A percentile compares a stretch with the other conserved stretches of the same genome.
phyloP scores from a whole-genome alignment of 768 basidiomycete genomes.

The Stropharia rugosoannulata region DNA sequence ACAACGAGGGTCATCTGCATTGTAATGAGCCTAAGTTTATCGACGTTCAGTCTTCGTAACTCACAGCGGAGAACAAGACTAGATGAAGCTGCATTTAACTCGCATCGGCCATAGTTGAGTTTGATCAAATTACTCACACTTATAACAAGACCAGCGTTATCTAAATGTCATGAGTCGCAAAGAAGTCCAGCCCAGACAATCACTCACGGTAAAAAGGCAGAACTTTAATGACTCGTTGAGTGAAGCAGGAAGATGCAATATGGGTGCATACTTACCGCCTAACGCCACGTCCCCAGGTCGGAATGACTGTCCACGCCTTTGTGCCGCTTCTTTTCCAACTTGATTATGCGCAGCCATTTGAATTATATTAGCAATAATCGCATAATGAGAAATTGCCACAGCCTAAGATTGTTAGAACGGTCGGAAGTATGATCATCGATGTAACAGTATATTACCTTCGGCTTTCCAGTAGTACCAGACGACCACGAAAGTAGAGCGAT shows the following conservation, averaged over 20 bases:
- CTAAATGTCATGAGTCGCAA: slow-evolving; percentile 11
- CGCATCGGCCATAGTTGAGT: slow-evolving; percentile 12
- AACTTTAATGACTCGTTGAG: slow-evolving; percentile 22
- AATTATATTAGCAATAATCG: slow-evolving; percentile 54
- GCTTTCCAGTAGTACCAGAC: slow-evolving; percentile 67
- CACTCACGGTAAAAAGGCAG: slow-evolving; percentile 45
- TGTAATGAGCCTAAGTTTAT: neutral
- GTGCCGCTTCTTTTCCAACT: slow-evolving; percentile 19
- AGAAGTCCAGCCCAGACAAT: neutral
- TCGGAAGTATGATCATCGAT: neutral
- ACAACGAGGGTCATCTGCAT: slow-evolving; percentile 55
- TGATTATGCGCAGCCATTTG: slow-evolving; percentile 46
- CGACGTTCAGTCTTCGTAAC: slow-evolving; percentile 25
- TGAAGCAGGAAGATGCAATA: neutral
- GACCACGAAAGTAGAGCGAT: slow-evolving; percentile 65
- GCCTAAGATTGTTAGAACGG: slow-evolving; percentile 29
- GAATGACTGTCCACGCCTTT: slow-evolving; percentile 31
- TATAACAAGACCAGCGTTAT: slow-evolving; percentile 50
- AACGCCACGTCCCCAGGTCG: slow-evolving; percentile 50
- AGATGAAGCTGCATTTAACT: slow-evolving; percentile 46
- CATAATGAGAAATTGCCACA: slow-evolving; percentile 54
- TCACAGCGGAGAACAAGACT: slow-evolving; percentile 44
- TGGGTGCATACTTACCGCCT: slow-evolving; percentile 23
- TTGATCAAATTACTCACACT: slow-evolving; percentile 33
- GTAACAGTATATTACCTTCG: slow-evolving; percentile 46